phyloP scores from a whole-genome alignment of 805 yeast species.

The Candida schatavii region DNA sequence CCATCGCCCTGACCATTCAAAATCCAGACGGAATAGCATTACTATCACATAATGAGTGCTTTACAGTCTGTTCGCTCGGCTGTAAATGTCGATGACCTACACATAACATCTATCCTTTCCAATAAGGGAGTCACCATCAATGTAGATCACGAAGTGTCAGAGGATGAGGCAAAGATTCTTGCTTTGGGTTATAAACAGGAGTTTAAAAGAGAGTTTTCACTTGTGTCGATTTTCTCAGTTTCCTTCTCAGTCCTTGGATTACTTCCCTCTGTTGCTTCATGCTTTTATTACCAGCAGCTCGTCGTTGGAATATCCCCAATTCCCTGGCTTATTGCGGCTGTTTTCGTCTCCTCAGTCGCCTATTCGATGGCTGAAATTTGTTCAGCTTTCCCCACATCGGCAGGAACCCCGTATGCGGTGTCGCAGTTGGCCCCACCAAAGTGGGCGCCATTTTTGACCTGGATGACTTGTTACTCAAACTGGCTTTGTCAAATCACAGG shows the following conservation, averaged over 20 bases:
- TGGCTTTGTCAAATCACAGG: conserved; percentile 64
- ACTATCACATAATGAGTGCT: no score
- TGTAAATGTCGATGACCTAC: conserved; percentile 35
- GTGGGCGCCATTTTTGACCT: conserved; percentile 51
- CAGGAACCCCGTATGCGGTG: conserved; percentile 70
- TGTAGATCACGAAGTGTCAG: conserved; percentile 47
- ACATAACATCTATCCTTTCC: conserved; percentile 37
- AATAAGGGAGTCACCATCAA: conserved; percentile 35
- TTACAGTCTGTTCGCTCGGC: conserved; percentile 21
- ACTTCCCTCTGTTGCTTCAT: conserved; percentile 62
- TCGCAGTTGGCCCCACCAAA: conserved; percentile 58
- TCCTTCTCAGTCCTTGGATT: conserved; percentile 64
- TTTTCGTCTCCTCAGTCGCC: conserved; percentile 57
- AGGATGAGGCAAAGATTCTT: conserved; percentile 52
- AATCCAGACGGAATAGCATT: no score
- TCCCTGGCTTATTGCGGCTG: conserved; percentile 56
- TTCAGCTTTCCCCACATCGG: conserved; percentile 63
- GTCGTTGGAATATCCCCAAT: conserved; percentile 63
- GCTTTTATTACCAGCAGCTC: conserved; percentile 57
- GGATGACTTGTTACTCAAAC: conserved; percentile 65
- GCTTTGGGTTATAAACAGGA: conserved; percentile 66
- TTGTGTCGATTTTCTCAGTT: conserved; percentile 58
- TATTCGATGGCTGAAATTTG: conserved; percentile 63
- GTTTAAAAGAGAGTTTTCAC: conserved; percentile 54
- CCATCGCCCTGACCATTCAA: no score